These are phyloP conservation scores for Arthrobotrys conoides DNA, from an alignment of 2,329 filamentous ascomycete species.

Conservation along the genomic window DNA sequence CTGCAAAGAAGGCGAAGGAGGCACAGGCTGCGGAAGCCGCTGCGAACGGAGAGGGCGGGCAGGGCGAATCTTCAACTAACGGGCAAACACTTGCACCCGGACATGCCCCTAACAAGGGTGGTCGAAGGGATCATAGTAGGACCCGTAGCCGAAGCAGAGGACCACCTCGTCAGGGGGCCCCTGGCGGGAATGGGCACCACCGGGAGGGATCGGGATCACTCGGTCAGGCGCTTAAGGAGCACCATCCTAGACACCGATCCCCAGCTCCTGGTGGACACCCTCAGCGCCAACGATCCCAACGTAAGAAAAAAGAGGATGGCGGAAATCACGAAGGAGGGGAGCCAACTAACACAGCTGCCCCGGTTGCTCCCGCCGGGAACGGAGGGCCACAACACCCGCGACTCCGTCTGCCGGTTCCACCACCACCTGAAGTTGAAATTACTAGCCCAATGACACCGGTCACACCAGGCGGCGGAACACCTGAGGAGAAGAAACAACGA, in stretches of 20 bases:
- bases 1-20: conserved; percentile 88
- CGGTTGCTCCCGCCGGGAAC: conserved; percentile 65
- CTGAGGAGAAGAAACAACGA: conserved; percentile 86
- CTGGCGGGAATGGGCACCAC: conserved; percentile 63
- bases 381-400: conserved; percentile 64
- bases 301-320: conserved; percentile 63
- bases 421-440: conserved; percentile 64
- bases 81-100: conserved; percentile 62
- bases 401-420: conserved; percentile 63
- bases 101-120: conserved; percentile 71
- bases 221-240: conserved; percentile 56
- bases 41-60: conserved; percentile 70
- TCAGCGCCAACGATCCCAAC: conserved; percentile 64
- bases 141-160: conserved; percentile 71
- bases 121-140: conserved; percentile 71
- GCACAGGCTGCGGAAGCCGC: conserved; percentile 72
- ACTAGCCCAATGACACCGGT: conserved; percentile 70
- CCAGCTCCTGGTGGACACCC: conserved; percentile 48
- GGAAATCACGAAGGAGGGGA: conserved; percentile 57
- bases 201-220: conserved; percentile 52
- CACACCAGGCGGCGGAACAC: conserved; percentile 70
- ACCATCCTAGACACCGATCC: conserved; percentile 56
- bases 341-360: conserved; percentile 64
- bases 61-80: conserved; percentile 67
- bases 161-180: conserved; percentile 65